phyloP scores from a whole-genome alignment of 306 rosid species.

The Lathyrus tuberosus region DNA sequence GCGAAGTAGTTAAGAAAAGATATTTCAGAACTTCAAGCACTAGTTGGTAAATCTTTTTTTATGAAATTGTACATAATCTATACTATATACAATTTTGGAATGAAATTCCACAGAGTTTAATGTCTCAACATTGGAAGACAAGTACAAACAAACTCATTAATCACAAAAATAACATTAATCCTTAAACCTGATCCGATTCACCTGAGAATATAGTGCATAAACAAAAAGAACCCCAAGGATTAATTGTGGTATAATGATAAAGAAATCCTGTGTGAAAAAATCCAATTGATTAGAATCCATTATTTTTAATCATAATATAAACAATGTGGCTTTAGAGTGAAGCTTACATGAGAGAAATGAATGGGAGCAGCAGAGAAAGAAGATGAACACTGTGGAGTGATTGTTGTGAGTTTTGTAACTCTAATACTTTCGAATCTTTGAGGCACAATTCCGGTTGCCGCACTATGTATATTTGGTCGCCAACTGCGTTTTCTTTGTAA shows the following conservation, averaged over 20 bases:
- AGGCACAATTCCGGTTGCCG: slow-evolving; percentile 74
- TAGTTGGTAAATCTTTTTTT: too few species aligned
- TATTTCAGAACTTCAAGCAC: too few species aligned
- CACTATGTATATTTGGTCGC: slow-evolving; percentile 84
- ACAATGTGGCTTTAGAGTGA: slow-evolving; percentile 18
- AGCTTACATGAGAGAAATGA: slow-evolving; percentile 48
- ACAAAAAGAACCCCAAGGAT: slow-evolving; percentile 46
- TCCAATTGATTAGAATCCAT: slow-evolving; percentile 14
- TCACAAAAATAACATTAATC: too few species aligned
- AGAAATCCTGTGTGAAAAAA: slow-evolving; percentile 46
- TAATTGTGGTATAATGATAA: slow-evolving; percentile 36
- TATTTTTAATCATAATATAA: slow-evolving; percentile 15
- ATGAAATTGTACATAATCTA: too few species aligned
- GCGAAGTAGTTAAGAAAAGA: too few species aligned
- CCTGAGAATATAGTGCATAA: slow-evolving; percentile 41
- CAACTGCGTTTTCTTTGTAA: slow-evolving; percentile 59
- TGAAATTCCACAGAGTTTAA: too few species aligned
- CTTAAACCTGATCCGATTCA: slow-evolving; percentile 10
- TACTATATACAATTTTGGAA: too few species aligned
- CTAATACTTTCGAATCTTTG: slow-evolving; percentile 47
- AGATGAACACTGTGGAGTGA: slow-evolving; percentile 20
- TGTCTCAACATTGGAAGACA: too few species aligned
- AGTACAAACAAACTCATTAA: too few species aligned
- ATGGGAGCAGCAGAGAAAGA: slow-evolving; percentile 45
- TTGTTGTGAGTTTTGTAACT: slow-evolving; percentile 44